These are phyloP conservation scores for Psidium guajava DNA, from an alignment of 345 rosid species.

Conservation along the genomic window DNA sequence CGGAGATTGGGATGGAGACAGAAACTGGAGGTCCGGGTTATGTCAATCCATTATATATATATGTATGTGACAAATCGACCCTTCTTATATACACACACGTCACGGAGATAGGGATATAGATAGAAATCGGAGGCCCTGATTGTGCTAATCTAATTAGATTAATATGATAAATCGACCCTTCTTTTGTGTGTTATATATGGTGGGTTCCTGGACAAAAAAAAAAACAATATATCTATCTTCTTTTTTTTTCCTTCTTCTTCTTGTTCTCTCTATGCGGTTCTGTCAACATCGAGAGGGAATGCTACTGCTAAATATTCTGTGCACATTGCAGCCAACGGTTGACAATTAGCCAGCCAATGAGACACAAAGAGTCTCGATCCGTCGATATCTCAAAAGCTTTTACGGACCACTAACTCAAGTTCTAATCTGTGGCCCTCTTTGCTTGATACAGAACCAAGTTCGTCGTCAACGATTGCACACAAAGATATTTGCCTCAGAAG, in stretches of 20 bases:
- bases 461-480: background rate
- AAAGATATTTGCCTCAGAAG: background rate
- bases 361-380: too few species aligned
- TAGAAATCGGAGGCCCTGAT: fast-evolving
- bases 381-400: too few species aligned
- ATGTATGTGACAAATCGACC: too few species aligned
- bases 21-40: too few species aligned
- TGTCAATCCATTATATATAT: too few species aligned
- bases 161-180: background rate
- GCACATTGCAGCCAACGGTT: background rate
- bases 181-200: too few species aligned
- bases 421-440: background rate
- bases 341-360: background rate
- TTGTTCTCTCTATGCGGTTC: background rate
- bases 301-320: background rate
- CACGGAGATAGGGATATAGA: background rate
- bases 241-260: background rate
- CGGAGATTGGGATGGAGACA: too few species aligned
- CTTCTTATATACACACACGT: too few species aligned
- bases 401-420: background rate
- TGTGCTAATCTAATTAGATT: background rate
- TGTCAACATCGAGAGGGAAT: background rate
- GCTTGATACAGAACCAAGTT: background rate
- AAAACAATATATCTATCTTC: background rate
- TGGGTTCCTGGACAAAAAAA: background rate